These are phyloP conservation scores for Rhodotorula diobovata DNA, from an alignment of 768 basidiomycete genomes.

Conservation along the genomic window DNA sequence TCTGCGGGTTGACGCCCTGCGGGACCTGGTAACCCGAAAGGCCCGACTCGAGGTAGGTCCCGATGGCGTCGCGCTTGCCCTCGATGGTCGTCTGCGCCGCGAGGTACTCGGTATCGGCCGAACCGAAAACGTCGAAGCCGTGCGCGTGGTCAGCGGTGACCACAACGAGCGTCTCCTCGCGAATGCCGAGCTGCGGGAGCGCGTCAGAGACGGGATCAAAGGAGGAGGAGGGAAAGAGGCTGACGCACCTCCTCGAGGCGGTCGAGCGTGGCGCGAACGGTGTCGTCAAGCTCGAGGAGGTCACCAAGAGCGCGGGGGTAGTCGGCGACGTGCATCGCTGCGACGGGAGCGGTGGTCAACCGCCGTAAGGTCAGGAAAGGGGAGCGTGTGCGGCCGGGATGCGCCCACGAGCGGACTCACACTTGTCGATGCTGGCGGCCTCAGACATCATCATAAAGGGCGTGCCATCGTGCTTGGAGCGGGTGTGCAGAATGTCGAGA, in stretches of 20 bases:
- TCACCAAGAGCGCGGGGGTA: constrained; percentile 47
- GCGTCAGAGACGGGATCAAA: background rate
- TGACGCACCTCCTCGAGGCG: constrained; percentile 44
- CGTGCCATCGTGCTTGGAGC: constrained; percentile 43
- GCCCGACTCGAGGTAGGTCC: constrained; percentile 47
- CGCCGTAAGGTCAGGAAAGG: no score
- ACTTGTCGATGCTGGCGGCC: constrained; percentile 47
- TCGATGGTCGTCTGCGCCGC: constrained; percentile 42
- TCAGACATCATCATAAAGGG: constrained; percentile 50
- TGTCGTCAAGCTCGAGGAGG: constrained; percentile 50
- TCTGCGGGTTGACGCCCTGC: constrained; percentile 38
- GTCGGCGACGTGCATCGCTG: constrained; percentile 48
- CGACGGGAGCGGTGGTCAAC: constrained; percentile 34
- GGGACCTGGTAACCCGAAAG: constrained; percentile 48
- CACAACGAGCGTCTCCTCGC: constrained; percentile 48
- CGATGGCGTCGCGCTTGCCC: constrained; percentile 47
- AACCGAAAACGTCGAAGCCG: constrained; percentile 46
- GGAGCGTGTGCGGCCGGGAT: no score
- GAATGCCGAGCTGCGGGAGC: constrained; percentile 43
- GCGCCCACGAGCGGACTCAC: background rate
- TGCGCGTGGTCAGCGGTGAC: constrained; percentile 47
- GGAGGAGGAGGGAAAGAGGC: no score
- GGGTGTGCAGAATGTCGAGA: constrained; percentile 47
- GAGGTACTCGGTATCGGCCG: constrained; percentile 45
- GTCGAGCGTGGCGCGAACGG: constrained; percentile 45